A percentile compares a stretch with the other conserved stretches of the same genome.
phyloP scores from a whole-genome alignment of 371 early-diverging fungal species.

The Fennellomyces sp. region DNA sequence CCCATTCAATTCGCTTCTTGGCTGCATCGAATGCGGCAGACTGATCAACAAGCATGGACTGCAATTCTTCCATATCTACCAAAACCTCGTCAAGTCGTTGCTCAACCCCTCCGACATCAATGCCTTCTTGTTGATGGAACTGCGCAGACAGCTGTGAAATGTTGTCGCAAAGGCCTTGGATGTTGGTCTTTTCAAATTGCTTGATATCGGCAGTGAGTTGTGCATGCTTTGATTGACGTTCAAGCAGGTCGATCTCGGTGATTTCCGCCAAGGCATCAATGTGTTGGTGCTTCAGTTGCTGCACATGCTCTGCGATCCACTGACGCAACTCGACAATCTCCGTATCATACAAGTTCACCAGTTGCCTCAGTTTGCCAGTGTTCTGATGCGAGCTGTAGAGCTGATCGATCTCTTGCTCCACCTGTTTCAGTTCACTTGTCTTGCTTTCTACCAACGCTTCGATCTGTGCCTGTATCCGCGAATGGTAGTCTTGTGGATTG shows the following conservation, averaged over 20 bases:
- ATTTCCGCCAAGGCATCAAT: not conserved
- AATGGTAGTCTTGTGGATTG: slow-evolving; percentile 19
- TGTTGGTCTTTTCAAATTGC: slow-evolving; percentile 3
- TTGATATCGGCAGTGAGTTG: not conserved
- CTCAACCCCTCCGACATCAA: slow-evolving; percentile 35
- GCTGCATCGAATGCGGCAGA: slow-evolving; percentile 34
- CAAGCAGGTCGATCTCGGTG: not conserved
- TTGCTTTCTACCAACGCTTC: slow-evolving; percentile 16
- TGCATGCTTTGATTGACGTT: not conserved
- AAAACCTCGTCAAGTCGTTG: slow-evolving; percentile 31
- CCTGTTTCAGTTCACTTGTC: slow-evolving; percentile 6
- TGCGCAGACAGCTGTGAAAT: not conserved
- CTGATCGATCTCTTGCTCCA: slow-evolving; percentile 17
- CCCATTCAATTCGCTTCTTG: slow-evolving; percentile 30
- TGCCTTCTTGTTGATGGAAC: not conserved
- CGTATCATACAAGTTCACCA: slow-evolving; percentile 31
- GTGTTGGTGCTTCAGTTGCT: not conserved
- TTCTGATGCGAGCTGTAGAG: slow-evolving; percentile 18
- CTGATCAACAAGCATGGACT: slow-evolving; percentile 29
- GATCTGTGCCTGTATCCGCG: slow-evolving; percentile 12
- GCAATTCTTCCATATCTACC: slow-evolving; percentile 22
- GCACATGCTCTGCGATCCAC: slow-evolving; percentile 36
- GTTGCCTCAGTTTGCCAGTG: slow-evolving; percentile 24
- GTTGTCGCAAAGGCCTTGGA: not conserved
- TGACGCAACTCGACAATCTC: slow-evolving; percentile 27